Percentiles rank a stretch among this genome's conserved stretches.
Conservation (phyloP, 2,329 filamentous ascomycete genomes). For the Fusarium sp. region DNA sequence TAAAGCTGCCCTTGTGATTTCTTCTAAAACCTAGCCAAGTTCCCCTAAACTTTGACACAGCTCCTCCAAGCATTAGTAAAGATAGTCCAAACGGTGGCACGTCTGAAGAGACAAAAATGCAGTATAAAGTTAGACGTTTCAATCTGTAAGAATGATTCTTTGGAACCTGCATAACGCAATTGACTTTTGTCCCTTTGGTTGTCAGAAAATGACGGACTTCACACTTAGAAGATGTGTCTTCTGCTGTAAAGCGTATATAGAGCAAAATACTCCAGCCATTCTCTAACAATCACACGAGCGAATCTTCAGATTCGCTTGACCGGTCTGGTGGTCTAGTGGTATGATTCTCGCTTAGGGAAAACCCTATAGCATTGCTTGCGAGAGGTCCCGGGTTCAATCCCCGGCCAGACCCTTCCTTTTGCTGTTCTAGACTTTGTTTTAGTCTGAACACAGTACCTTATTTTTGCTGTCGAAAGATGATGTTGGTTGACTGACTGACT, state of each 20-base stretch:
- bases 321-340: slow-evolving; percentile 39
- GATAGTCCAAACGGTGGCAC: background rate
- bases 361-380: slow-evolving; percentile 51
- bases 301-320: background rate
- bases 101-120: background rate
- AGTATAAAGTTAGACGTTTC: background rate
- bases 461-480: background rate
- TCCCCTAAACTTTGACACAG: background rate
- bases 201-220: background rate
- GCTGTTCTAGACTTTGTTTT: background rate
- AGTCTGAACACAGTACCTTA: background rate
- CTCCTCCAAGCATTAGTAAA: background rate
- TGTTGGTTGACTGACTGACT: background rate
- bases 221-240: background rate
- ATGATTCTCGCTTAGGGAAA: slow-evolving; percentile 37
- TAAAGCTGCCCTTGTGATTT: background rate
- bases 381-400: slow-evolving; percentile 61
- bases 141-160: background rate
- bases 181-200: background rate
- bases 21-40: background rate
- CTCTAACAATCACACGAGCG: background rate
- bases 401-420: slow-evolving; percentile 56
- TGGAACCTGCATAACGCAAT: background rate
- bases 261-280: fast-evolving
- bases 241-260: background rate